Evolutionary conservation across 805 yeast genomes (phyloP).

Genomic region (Barnettozyma wickerhamii): DNA sequence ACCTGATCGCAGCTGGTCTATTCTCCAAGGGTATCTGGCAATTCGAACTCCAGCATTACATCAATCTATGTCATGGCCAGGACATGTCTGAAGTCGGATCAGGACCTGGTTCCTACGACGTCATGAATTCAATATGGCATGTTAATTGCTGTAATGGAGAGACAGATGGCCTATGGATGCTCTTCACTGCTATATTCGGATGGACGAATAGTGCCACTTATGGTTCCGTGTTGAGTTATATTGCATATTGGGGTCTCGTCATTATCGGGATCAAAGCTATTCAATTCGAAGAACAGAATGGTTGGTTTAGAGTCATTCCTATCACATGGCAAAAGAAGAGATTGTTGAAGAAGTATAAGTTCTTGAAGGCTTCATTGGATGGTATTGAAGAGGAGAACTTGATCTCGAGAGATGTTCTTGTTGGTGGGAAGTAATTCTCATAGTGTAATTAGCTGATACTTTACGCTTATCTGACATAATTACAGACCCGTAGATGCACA

Average conservation of each 20-base stretch:
- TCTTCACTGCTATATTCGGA: constrained; percentile 81
- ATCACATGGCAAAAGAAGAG: constrained; percentile 53
- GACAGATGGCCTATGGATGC: constrained; percentile 84
- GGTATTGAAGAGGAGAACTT: constrained; percentile 1
- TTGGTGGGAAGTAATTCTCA: constrained; percentile 55
- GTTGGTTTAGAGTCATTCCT: constrained; percentile 60
- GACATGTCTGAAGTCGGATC: constrained; percentile 87
- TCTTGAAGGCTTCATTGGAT: constrained; percentile 9
- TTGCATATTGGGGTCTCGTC: constrained; percentile 59
- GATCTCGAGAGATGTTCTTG: constrained; percentile 12
- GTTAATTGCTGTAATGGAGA: constrained; percentile 93
- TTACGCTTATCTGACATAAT: no score
- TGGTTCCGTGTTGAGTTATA: constrained; percentile 76
- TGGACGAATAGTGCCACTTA: constrained; percentile 95
- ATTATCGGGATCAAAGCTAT: constrained; percentile 42
- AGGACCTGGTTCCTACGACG: constrained; percentile 92
- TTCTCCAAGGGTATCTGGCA: constrained; percentile 90
- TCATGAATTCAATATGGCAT: constrained; percentile 80
- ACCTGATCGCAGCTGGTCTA: constrained; percentile 82
- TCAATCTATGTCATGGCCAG: constrained; percentile 69
- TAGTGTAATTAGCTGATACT: no score
- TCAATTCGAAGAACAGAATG: constrained; percentile 50
- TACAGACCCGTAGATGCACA: no score
- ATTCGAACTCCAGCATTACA: constrained; percentile 73
- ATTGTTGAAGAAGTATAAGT: constrained; percentile 34